Conservation (phyloP, 371 early-diverging fungal genomes). For the Smittium mucronatum region DNA sequence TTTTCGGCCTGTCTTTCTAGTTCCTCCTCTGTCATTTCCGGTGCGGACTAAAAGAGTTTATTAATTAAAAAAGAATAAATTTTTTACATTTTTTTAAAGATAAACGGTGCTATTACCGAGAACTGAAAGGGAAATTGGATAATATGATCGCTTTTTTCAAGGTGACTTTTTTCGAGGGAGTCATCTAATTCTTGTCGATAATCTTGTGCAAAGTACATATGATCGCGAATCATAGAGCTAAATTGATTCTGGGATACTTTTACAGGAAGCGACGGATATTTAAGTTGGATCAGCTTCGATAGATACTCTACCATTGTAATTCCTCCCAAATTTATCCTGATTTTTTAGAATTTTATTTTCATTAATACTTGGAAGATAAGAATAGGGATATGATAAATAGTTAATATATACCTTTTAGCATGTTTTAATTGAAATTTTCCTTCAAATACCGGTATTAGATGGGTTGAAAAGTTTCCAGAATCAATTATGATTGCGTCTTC, state of each 20-base stretch:
- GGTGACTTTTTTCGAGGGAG: constrained; percentile 16
- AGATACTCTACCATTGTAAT: constrained; percentile 56
- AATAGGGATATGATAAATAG: neutral
- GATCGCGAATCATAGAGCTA: constrained; percentile 49
- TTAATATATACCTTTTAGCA: constrained; percentile 16
- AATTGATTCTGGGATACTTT: constrained; percentile 64
- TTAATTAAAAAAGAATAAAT: neutral
- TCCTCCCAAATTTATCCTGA: constrained; percentile 30
- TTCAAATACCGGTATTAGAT: constrained; percentile 57
- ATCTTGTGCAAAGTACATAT: constrained; percentile 58
- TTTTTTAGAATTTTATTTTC: neutral
- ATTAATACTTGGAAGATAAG: neutral
- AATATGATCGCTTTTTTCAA: constrained; percentile 18
- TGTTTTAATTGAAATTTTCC: constrained; percentile 21
- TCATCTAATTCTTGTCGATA: constrained; percentile 46
- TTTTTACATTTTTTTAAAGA: constrained; percentile 12
- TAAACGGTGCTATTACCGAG: constrained; percentile 13
- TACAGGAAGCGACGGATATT: constrained; percentile 77
- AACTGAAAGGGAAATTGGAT: constrained; percentile 34
- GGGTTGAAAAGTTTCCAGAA: constrained; percentile 54
- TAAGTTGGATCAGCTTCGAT: constrained; percentile 74
- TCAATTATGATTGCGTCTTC: constrained; percentile 53
- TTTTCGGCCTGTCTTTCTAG: constrained; percentile 53
- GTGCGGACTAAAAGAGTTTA: constrained; percentile 24
- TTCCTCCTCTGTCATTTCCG: constrained; percentile 69